Base-by-base conservation (phyloP, 163 green algal genomes). In the Scenedesmus sp. region DNA sequence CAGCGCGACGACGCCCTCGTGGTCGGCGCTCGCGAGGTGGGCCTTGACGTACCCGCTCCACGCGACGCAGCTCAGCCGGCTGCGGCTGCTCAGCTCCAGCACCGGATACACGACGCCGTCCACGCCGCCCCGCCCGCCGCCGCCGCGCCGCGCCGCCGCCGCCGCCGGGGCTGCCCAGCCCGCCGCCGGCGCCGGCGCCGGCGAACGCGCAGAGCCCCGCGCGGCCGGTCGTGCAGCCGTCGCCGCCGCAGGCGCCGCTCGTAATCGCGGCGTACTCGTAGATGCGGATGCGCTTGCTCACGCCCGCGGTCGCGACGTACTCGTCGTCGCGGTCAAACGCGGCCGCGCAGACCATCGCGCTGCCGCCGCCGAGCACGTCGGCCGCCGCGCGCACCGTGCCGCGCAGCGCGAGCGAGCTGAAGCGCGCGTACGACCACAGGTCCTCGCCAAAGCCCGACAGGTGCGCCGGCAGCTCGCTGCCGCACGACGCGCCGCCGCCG, bases 301-400 rank as follows among this genome's bases (percentile, higher is more conserved):
- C 94, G n/a, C 93, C 94, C 7, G 93, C 95, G 3, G 93, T 95
- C 0, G 94, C 95, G 76, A 98, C 96, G 47, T 93, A 90, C 80
- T 95, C 88, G 67, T 97, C 91, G n/a, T 96, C 90, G 4, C 88
- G 51, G 84, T 97, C 93, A 73, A 98, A 98, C 20, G 93, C 94
- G 20, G 92, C 92, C 66, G 86, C 91, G 71, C 66, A 88, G 29
- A 89, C 66, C 70, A 88, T 86, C 29, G 57, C 54, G 9, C 36
- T 71, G 57, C 63, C 33, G 34, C 72, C 72, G 28, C 53, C 51
- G 0, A 75, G 29, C 51, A 70, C 51, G 17, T 69, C 75, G 7
- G 51, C 75, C 45, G 75, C 50, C 33, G 62, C 69, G 24, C 69
- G 26, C 20, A 56, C 65, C n/a, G 28, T 73, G 36, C 63, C 79